phyloP scores from a whole-genome alignment of 2,329 filamentous ascomycete genomes.

The Talaromyces piceae region DNA sequence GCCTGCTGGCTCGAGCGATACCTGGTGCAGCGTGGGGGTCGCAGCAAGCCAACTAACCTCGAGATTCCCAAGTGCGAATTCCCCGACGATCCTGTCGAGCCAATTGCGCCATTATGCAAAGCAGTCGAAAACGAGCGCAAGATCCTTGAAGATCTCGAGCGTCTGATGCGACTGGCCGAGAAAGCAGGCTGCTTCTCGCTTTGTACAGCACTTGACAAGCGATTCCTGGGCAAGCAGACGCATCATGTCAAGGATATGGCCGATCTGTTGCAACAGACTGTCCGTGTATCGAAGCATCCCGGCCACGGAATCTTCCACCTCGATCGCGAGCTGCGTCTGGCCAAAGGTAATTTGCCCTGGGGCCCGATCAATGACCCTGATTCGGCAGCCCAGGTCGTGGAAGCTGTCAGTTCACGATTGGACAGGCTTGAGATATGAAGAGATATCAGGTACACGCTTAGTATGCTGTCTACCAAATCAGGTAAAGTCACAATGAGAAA shows the following conservation, averaged over 20 bases:
- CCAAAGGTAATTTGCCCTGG: slow-evolving; percentile 13
- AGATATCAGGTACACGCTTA: background rate
- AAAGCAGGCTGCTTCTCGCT: slow-evolving; percentile 13
- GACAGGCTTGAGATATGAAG: background rate
- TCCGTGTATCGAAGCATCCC: slow-evolving; percentile 18
- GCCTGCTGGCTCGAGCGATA: slow-evolving; percentile 19
- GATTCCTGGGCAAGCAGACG: slow-evolving; percentile 17
- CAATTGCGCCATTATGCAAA: slow-evolving; percentile 14
- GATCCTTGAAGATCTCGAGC: slow-evolving; percentile 16
- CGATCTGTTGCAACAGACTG: slow-evolving; percentile 18
- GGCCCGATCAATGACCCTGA: slow-evolving; percentile 16
- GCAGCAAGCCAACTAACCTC: slow-evolving; percentile 18
- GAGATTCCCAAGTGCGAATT: slow-evolving; percentile 15
- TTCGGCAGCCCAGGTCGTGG: background rate
- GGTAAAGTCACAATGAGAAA: background rate
- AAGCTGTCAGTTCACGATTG: background rate
- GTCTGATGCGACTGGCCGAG: slow-evolving; percentile 13
- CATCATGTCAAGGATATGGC: slow-evolving; percentile 19
- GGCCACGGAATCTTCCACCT: slow-evolving; percentile 17
- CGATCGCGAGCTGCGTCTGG: slow-evolving; percentile 14
- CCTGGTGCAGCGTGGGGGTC: slow-evolving; percentile 17
- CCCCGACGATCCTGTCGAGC: slow-evolving; percentile 18
- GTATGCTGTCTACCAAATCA: background rate
- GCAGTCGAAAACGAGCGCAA: slow-evolving; percentile 15
- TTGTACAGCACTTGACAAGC: slow-evolving; percentile 13